Percentiles rank a stretch among this genome's conserved stretches.
phyloP scores from a whole-genome alignment of 2,329 filamentous ascomycete genomes.

The Chaetomiaceae sp. region DNA sequence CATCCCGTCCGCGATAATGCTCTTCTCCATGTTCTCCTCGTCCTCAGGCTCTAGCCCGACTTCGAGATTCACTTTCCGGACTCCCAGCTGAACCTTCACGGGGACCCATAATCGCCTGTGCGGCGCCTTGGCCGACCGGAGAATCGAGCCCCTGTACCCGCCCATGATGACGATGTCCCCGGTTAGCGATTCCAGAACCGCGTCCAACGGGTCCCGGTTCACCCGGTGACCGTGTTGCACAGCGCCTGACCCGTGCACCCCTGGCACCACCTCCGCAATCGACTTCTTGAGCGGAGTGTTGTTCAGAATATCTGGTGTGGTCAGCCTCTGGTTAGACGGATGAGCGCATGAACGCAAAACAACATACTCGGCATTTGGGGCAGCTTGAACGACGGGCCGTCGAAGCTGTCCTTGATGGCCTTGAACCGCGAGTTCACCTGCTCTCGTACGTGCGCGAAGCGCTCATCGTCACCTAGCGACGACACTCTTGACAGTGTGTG shows the following conservation, averaged over 20 bases:
- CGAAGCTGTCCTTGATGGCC: constrained; percentile 82
- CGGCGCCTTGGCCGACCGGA: constrained; percentile 74
- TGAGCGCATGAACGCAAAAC: not conserved
- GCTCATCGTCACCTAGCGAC: constrained; percentile 75
- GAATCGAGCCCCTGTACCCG: constrained; percentile 83
- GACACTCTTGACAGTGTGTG: constrained; percentile 71
- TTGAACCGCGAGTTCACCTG: constrained; percentile 87
- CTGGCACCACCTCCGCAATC: constrained; percentile 10
- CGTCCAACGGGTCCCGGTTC: constrained; percentile 39
- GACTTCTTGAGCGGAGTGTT: constrained; percentile 27
- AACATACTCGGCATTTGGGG: constrained; percentile 47
- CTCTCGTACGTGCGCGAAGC: constrained; percentile 72
- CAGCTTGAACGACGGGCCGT: constrained; percentile 70
- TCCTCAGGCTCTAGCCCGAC: constrained; percentile 76
- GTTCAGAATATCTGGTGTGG: constrained; percentile 16
- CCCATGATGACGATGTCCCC: constrained; percentile 86
- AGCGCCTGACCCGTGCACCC: constrained; percentile 9
- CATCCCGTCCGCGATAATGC: constrained; percentile 81
- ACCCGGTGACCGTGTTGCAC: constrained; percentile 20
- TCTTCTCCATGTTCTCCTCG: constrained; percentile 74
- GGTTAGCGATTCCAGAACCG: constrained; percentile 58
- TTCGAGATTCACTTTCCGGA: constrained; percentile 86
- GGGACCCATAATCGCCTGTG: constrained; percentile 91
- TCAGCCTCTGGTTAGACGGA: constrained; percentile 9
- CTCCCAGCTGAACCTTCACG: constrained; percentile 84